These are phyloP conservation scores for Beauveria brongniartii DNA, from an alignment of 2,329 filamentous ascomycete species.

Conservation along the genomic window DNA sequence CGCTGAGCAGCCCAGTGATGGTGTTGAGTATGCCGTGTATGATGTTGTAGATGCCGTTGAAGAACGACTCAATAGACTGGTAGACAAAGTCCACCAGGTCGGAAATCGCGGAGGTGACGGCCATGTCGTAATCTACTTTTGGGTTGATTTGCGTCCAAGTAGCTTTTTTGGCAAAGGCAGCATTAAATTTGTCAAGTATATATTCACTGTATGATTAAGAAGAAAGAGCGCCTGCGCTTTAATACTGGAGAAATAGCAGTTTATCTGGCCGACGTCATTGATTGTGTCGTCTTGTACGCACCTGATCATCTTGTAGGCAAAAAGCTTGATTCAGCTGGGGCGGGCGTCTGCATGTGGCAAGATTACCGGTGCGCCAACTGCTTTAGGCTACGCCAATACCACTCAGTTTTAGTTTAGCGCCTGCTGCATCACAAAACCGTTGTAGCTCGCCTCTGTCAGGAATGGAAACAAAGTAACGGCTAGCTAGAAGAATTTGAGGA, in stretches of 20 bases:
- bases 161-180: too few species aligned
- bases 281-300: too few species aligned
- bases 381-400: neutral
- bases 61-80: neutral
- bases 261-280: neutral
- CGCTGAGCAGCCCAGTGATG: neutral
- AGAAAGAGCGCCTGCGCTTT: neutral
- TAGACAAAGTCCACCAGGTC: conserved; percentile 1
- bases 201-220: neutral
- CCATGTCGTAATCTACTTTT: neutral
- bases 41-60: neutral
- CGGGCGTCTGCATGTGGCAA: neutral
- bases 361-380: neutral
- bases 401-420: neutral
- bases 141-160: too few species aligned
- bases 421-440: neutral
- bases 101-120: conserved; percentile 1
- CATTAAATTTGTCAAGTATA: too few species aligned
- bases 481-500: too few species aligned
- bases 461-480: too few species aligned
- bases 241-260: neutral
- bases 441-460: neutral
- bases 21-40: neutral
- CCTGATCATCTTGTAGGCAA: neutral
- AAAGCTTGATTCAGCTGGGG: neutral